phyloP scores from a whole-genome alignment of 2,329 filamentous ascomycete genomes.

The Phyllosticta citribraziliensis region DNA sequence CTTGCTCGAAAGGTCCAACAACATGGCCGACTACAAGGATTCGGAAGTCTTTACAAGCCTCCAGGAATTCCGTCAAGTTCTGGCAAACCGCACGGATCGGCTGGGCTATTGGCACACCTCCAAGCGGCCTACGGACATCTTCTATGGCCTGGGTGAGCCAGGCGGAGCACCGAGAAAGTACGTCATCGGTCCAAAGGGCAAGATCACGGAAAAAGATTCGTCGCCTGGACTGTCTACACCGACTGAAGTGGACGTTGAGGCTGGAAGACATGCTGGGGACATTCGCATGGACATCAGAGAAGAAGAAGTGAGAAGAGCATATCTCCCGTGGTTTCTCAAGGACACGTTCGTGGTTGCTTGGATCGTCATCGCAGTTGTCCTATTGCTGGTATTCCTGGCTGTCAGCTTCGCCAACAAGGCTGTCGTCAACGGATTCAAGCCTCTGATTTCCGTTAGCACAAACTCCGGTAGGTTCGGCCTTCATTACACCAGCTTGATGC shows the following conservation, averaged over 20 bases:
- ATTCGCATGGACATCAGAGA: constrained; percentile 44
- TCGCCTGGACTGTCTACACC: constrained; percentile 15
- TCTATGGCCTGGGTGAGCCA: constrained; percentile 69
- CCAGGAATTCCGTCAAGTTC: constrained; percentile 45
- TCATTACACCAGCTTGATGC: not conserved
- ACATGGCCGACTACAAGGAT: constrained; percentile 59
- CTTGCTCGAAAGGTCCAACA: constrained; percentile 71
- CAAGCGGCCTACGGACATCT: constrained; percentile 54
- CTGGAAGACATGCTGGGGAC: constrained; percentile 22
- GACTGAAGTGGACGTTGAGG: constrained; percentile 22
- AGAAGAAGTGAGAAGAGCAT: constrained; percentile 49
- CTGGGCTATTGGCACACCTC: constrained; percentile 81
- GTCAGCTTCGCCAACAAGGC: constrained; percentile 66
- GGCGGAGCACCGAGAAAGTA: constrained; percentile 43
- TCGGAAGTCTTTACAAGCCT: constrained; percentile 51
- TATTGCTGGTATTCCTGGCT: constrained; percentile 48
- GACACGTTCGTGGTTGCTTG: constrained; percentile 57
- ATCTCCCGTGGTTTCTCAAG: constrained; percentile 69
- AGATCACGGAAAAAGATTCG: constrained; percentile 33
- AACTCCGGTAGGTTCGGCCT: constrained; percentile 25
- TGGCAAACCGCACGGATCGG: constrained; percentile 52
- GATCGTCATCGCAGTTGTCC: constrained; percentile 35
- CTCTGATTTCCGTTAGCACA: constrained; percentile 54
- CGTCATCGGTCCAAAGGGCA: constrained; percentile 37
- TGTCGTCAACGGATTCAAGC: constrained; percentile 61